Evolutionary conservation across 306 rosid genomes (phyloP), one percentile per base, ranked within the genome.

Genomic region (Begonia fuchsioides): DNA sequence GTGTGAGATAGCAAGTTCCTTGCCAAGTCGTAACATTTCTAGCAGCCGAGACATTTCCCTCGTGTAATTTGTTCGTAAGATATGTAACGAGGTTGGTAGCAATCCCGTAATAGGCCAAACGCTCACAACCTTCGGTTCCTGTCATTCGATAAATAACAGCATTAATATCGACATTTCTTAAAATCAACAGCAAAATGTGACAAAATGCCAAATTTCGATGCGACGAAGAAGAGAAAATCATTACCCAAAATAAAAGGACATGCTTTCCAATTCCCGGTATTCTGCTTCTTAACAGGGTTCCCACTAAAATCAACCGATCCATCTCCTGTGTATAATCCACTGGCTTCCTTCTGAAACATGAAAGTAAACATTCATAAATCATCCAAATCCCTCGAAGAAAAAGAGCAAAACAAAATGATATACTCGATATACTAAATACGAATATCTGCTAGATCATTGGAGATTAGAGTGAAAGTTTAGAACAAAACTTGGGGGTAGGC

Each of bases 91-190:
- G 38, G 15, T 57, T 57, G 0, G 61, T 14, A 9, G 52, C 47
- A 44, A 57, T 57, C 39, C 61, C 61, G 38, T 57, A 57, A 9
- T 57, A 57, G 39, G 61, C 61, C 49, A 57, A 47, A 32, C 61
- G 35, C 49, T 57, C 61, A 32, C 61, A 57, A 16, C 47, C 47
- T 11, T 57, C 61, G 38, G 47, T 57, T 10, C 61, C 61, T 57
- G 44, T 40, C 44, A 40, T 40, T 40, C 44, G 2, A 10, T 2
- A 40, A 40, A 13, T 10, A 40, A 12, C 13, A 13, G 44, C 11
- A 40, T 10, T 40, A 10, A 40, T 40, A 40, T 13, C 11, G 11
- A 2, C n/a, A 40, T 40, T 40, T 40, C 44, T 40, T 11, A 40
- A 10, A 13, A 40, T 10, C 44, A 40, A 47, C 43, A 10, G 3